Conservation (phyloP, 2,329 filamentous ascomycete genomes). For the Trichophyton simii region DNA sequence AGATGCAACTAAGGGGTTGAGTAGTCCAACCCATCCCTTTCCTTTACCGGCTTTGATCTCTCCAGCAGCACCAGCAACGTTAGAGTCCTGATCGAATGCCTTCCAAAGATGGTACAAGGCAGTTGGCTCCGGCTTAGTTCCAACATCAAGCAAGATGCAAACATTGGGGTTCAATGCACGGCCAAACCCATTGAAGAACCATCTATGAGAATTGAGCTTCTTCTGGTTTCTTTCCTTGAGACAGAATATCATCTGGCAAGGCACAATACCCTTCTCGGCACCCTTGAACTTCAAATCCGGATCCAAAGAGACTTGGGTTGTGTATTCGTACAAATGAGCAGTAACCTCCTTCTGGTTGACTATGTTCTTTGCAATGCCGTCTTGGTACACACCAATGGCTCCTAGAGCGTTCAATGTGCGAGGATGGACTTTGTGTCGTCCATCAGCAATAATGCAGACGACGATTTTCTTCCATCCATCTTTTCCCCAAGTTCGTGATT, state of each 20-base stretch:
- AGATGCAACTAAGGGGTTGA: conserved; percentile 89
- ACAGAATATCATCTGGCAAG: conserved; percentile 96
- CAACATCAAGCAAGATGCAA: conserved; percentile 92
- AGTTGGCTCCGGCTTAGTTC: conserved; percentile 76
- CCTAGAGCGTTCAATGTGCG: conserved; percentile 87
- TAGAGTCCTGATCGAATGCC: conserved; percentile 94
- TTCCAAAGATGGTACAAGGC: conserved; percentile 99
- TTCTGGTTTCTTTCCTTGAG: conserved; percentile 95
- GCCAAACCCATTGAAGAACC: conserved; percentile 99
- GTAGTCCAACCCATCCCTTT: conserved; percentile 62
- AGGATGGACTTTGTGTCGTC: conserved; percentile 83
- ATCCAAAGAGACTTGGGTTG: conserved; percentile 91
- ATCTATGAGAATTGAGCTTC: conserved; percentile 95
- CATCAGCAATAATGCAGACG: conserved; percentile 90
- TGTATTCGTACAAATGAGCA: conserved; percentile 97
- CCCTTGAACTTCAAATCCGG: conserved; percentile 97
- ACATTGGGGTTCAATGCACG: conserved; percentile 87
- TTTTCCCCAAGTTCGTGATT: conserved; percentile 92
- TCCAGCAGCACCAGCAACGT: conserved; percentile 88
- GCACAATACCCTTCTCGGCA: conserved; percentile 95
- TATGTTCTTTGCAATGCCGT: conserved; percentile 95
- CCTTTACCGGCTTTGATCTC: conserved; percentile 98
- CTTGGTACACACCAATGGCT: conserved; percentile 95
- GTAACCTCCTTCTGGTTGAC: conserved; percentile 94
- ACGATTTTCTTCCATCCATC: conserved; percentile 99